phyloP scores from a whole-genome alignment of 2,329 filamentous ascomycete species.

The Ploettnerulaceae sp. region DNA sequence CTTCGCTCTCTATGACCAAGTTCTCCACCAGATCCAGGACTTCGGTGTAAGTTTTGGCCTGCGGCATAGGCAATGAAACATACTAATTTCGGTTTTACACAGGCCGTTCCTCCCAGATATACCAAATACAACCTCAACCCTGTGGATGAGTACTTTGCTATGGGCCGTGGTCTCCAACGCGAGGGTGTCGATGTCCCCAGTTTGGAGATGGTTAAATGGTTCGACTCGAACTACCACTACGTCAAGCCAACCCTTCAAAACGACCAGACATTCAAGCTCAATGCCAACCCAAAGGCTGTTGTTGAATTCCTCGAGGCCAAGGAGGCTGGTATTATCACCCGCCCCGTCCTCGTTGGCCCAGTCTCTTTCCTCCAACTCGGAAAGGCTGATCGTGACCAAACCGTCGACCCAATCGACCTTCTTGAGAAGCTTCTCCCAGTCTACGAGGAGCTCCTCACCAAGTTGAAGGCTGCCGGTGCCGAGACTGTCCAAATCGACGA shows the following conservation, averaged over 20 bases:
- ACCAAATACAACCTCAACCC: constrained; percentile 80
- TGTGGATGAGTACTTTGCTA: constrained; percentile 98
- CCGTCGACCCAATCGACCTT: constrained; percentile 87
- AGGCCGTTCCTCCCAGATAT: constrained; percentile 92
- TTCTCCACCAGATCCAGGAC: constrained; percentile 96
- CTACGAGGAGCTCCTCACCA: constrained; percentile 85
- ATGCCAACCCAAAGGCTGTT: constrained; percentile 85
- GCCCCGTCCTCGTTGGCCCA: constrained; percentile 90
- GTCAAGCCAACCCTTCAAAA: constrained; percentile 98
- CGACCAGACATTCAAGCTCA: constrained; percentile 92
- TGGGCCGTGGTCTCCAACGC: constrained; percentile 98
- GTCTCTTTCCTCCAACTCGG: constrained; percentile 97
- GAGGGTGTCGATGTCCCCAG: constrained; percentile 85
- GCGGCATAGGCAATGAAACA: background rate
- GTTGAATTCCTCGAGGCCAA: constrained; percentile 95
- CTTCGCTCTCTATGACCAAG: constrained; percentile 98
- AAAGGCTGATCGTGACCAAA: constrained; percentile 95
- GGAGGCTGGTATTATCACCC: constrained; percentile 87
- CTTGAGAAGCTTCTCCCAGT: constrained; percentile 90
- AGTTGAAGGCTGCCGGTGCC: constrained; percentile 94
- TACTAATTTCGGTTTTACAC: constrained; percentile 18
- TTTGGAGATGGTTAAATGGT: constrained; percentile 99
- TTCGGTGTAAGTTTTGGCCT: constrained; percentile 67
- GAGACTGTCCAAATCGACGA: constrained; percentile 98
- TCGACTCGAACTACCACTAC: constrained; percentile 99